Percentiles rank a stretch among this genome's conserved stretches.
Evolutionary conservation across 345 rosid species (phyloP).

Genomic region (Eutrema yunnanense): DNA sequence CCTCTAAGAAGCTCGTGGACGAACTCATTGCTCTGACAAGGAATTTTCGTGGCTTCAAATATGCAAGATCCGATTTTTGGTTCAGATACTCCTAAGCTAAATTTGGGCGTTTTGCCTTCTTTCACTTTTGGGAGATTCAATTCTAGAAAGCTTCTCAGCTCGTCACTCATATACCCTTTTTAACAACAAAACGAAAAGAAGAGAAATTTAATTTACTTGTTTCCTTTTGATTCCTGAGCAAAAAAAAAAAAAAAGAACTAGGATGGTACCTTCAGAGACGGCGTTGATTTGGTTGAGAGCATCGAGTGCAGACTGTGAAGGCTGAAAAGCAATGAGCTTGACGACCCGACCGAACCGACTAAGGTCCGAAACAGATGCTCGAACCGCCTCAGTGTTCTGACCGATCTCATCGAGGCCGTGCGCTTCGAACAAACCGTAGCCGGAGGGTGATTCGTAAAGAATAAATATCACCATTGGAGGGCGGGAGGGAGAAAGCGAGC

Average conservation of each 20-base stretch:
- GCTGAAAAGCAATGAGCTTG: conserved; percentile 56
- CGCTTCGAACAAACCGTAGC: conserved; percentile 47
- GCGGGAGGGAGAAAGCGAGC: neutral
- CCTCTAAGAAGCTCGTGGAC: conserved; percentile 84
- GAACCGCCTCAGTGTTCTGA: conserved; percentile 68
- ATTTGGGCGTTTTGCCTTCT: conserved; percentile 66
- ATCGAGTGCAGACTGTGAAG: conserved; percentile 52
- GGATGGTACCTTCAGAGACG: conserved; percentile 53
- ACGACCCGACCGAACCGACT: conserved; percentile 65
- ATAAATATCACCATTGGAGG: conserved; percentile 42
- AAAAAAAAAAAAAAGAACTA: neutral
- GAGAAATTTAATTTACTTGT: neutral
- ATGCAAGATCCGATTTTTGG: conserved; percentile 82
- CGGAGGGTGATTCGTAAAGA: conserved; percentile 59
- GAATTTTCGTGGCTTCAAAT: conserved; percentile 55
- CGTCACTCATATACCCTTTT: conserved; percentile 60
- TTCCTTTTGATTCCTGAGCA: neutral
- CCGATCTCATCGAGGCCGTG: conserved; percentile 70
- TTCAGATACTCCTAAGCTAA: conserved; percentile 73
- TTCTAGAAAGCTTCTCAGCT: conserved; percentile 72
- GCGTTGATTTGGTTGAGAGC: conserved; percentile 70
- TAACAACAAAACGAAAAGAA: neutral
- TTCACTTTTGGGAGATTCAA: conserved; percentile 79
- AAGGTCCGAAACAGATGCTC: conserved; percentile 50
- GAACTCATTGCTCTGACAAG: conserved; percentile 75